Evolutionary conservation across 306 rosid genomes (phyloP).

Genomic region (Trifolium dubium): DNA sequence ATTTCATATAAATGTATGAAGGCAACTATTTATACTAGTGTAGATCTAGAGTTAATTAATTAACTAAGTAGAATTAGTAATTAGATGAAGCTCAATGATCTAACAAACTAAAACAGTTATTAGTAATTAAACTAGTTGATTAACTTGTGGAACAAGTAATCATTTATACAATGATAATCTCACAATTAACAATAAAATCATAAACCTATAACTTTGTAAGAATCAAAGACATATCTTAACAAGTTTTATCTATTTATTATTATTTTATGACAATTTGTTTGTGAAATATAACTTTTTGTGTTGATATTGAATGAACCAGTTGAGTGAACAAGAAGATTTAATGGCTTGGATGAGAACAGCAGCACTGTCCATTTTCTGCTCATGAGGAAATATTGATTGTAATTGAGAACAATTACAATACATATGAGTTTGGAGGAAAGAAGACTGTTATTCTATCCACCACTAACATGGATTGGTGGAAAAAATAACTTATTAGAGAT

Average conservation of each 20-base stretch:
- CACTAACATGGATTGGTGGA: conserved; percentile 92
- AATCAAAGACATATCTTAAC: neutral
- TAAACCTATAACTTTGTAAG: neutral
- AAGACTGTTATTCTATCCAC: conserved; percentile 85
- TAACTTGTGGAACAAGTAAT: no score
- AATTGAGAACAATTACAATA: conserved; percentile 82
- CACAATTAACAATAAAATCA: neutral
- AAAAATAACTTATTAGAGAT: conserved; percentile 69
- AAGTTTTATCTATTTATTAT: neutral
- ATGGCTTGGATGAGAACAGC: conserved; percentile 96
- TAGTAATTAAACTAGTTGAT: no score
- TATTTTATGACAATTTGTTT: neutral
- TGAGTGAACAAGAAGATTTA: conserved; percentile 86
- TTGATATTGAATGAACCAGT: conserved; percentile 56
- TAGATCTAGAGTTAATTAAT: no score
- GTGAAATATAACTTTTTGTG: conserved; percentile 27
- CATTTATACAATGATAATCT: no score
- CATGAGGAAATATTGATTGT: conserved; percentile 57
- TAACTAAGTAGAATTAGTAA: no score
- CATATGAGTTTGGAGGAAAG: conserved; percentile 75
- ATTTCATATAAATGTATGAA: neutral
- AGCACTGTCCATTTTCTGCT: conserved; percentile 75
- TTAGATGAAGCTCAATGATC: no score
- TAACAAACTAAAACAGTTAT: no score
- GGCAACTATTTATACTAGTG: no score